Evolutionary conservation across 2,329 filamentous ascomycete species (phyloP), one percentile per base, ranked within the genome.

Genomic region (Calycina herbarum): DNA sequence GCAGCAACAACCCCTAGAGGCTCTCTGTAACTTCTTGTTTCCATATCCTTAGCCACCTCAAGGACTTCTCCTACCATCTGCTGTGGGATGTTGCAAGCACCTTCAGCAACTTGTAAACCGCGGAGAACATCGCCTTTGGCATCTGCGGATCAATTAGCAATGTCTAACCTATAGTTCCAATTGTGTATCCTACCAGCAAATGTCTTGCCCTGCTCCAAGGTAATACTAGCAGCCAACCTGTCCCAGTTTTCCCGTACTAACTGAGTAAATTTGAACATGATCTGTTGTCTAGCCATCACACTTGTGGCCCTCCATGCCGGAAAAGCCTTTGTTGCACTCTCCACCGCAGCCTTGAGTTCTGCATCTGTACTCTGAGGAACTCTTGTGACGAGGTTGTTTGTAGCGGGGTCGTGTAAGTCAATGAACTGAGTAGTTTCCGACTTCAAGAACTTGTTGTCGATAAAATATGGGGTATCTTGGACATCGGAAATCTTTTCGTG

Each of bases 21-120:
- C 83, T 95, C 92, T 68, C 87, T 86, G 78, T 95, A 95, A 66
- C 86, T 90, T 75, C 91, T 82, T 35, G 92, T 95, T 82, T 95
- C 92, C 92, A 95, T 95, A 74, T 95, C 92, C 83, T 92, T 94
- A 63, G 91, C 86, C 13, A 95, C 92, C 81, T 95, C 92, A 40
- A 95, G 83, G 57, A 95, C 83, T 80, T 95, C 91, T 48, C 92
- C 92, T 77, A 91, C 92, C 78, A 95, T 83, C 77, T 94, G 86
- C 72, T 92, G 92, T 0, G 92, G 91, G 63, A 93, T 93, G 59
- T 85, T 90, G 75, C 91, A 92, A 27, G 92, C 89, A 6, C 90
- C 91, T 82, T 95, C 92, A 2, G 92, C 92, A 31, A 95, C 92
- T 82, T 95, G 92, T 66, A 95, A 82, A 58, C 92, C 92, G 72